Evolutionary conservation across 108 stramenopile species (phyloP), one percentile per base, ranked within the genome.

Genomic region (Nitzschia sp.): DNA sequence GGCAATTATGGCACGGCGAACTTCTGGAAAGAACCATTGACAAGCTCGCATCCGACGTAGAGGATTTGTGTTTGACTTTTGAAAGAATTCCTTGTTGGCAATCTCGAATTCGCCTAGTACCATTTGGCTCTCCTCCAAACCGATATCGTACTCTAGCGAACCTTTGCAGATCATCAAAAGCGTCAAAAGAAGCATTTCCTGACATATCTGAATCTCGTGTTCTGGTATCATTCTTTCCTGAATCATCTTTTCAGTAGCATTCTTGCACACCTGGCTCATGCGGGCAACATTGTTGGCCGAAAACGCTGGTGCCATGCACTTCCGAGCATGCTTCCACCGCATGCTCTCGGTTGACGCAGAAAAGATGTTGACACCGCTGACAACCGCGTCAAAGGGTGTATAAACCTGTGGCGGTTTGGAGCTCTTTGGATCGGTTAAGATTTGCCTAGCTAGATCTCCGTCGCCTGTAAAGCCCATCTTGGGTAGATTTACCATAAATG

Each of bases 111-210:
- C 74, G n/a, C 21, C 15, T 17, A 61, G 32, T 11, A 75, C 38
- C 22, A 30, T 53, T 36, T 50, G 27, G n/a, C 11, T 27, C 45
- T 84, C 80, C 0, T 71, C 36, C 1, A 19, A 17, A 16, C 67
- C 48, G 13, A 77, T 63, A 3, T 58, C 41, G 44, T 81, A 85
- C 15, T 81, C 84, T 57, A 85, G 80, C 29, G 78, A 77, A 13
- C 69, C 66, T 29, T 74, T 58, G 46, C 78, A 78, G 44, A 85
- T 68, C 53, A 72, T 69, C 38, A 75, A 55, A 9, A 79, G 52
- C 2, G 84, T 85, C 30, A 79, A 44, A 4, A 35, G 26, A 19
- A 71, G 23, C 60, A 79, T 61, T 69, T 85, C 84, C 52, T 70
- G 60, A 9, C 31, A 29, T 11, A 80, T 46, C 46, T 81, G 74